These are phyloP conservation scores for Thelephora aurantiotincta DNA, from an alignment of 768 basidiomycete genomes.

Conservation along the genomic window DNA sequence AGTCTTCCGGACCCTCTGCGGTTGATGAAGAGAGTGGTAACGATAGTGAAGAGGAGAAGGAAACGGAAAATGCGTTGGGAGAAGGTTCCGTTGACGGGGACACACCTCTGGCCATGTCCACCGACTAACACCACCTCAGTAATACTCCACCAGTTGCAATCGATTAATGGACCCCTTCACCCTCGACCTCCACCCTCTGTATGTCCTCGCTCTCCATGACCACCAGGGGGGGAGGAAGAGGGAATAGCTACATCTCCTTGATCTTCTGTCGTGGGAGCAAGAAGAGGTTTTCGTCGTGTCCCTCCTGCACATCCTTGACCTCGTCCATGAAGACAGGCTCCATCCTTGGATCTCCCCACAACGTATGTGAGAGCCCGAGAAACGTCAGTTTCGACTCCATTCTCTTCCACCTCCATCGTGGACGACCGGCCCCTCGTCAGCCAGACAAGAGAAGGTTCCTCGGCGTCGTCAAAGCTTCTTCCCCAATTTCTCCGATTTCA, in stretches of 20 bases:
- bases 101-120: not conserved
- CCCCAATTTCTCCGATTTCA: slow-evolving; percentile 61
- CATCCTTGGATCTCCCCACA: slow-evolving; percentile 70
- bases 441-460: slow-evolving; percentile 54
- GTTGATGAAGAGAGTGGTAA: slow-evolving; percentile 11
- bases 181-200: slow-evolving; percentile 16
- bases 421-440: slow-evolving; percentile 30
- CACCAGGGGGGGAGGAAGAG: slow-evolving; percentile 43
- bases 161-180: slow-evolving; percentile 24
- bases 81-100: not conserved
- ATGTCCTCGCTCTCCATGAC: slow-evolving; percentile 32
- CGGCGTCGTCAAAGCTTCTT: slow-evolving; percentile 81
- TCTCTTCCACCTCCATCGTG: slow-evolving; percentile 10
- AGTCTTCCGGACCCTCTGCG: slow-evolving; percentile 2
- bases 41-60: slow-evolving; percentile 19
- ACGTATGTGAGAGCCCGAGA: slow-evolving; percentile 28
- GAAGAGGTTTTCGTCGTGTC: slow-evolving; percentile 41
- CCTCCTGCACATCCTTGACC: slow-evolving; percentile 39
- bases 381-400: slow-evolving; percentile 28
- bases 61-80: slow-evolving; percentile 16
- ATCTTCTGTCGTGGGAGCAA: slow-evolving; percentile 56
- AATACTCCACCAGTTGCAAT: slow-evolving; percentile 38
- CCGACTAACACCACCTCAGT: not conserved
- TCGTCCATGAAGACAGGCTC: slow-evolving; percentile 50
- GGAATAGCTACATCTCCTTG: slow-evolving; percentile 63